Conservation (phyloP, 2,329 filamentous ascomycete species). For the Exserohilum rostratum region DNA sequence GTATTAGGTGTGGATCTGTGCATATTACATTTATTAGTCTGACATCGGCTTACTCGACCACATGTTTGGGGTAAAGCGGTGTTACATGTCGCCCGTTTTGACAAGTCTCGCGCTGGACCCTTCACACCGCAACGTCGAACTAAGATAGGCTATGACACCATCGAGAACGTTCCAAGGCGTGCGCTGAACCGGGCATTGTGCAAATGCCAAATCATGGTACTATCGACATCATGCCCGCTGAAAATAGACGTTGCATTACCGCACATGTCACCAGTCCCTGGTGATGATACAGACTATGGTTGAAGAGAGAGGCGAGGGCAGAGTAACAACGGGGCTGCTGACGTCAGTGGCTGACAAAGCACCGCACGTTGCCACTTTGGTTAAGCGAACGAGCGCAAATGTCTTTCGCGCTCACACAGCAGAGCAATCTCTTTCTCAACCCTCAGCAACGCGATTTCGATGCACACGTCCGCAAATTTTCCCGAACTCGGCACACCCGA, state of each 20-base stretch:
- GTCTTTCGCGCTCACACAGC: conserved; percentile 9
- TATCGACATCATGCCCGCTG: conserved; percentile 2
- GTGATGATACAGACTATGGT: background rate
- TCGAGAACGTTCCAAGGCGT: background rate
- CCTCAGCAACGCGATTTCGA: background rate
- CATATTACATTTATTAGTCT: background rate
- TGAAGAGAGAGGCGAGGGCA: background rate
- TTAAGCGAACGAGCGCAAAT: conserved; percentile 13
- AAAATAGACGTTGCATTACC: background rate
- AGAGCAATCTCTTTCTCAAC: conserved; percentile 7
- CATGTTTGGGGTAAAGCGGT: conserved; percentile 6
- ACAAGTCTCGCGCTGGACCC: background rate
- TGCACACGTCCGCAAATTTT: conserved; percentile 2
- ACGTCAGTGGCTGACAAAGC: conserved; percentile 14
- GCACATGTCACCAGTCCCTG: background rate
- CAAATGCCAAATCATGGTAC: background rate
- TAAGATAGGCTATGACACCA: background rate
- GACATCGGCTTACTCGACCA: conserved; percentile 6
- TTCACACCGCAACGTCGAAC: background rate
- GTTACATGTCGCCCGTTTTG: background rate
- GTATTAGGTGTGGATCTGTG: background rate
- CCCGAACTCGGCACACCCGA: background rate
- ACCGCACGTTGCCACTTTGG: conserved; percentile 4
- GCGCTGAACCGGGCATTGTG: background rate
- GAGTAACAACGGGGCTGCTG: background rate